Conservation (phyloP, 1,139 yeast genomes). For the Pichia sp. region DNA sequence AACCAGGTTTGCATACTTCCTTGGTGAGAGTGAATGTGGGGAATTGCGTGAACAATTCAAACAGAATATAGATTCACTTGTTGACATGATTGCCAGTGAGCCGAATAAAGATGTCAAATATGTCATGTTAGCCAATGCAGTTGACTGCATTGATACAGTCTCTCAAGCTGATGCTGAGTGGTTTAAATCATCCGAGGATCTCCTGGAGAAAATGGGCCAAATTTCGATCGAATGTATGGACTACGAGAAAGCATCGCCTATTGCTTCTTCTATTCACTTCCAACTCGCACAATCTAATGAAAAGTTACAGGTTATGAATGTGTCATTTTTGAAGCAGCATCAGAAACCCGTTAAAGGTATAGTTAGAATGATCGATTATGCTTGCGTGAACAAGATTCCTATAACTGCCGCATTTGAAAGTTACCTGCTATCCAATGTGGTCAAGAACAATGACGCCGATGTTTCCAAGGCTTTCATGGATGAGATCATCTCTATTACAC, state of each 20-base stretch:
- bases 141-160: slow-evolving; percentile 56
- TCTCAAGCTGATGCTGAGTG: slow-evolving; percentile 50
- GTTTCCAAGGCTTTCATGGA: slow-evolving; percentile 46
- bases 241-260: slow-evolving; percentile 35
- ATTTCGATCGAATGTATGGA: slow-evolving; percentile 40
- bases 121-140: slow-evolving; percentile 60
- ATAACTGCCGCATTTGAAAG: slow-evolving; percentile 46
- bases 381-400: slow-evolving; percentile 40
- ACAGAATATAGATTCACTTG: slow-evolving; percentile 38
- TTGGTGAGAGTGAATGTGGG: slow-evolving; percentile 50
- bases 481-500: slow-evolving; percentile 41
- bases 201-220: slow-evolving; percentile 32
- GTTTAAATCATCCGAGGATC: slow-evolving; percentile 48
- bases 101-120: slow-evolving; percentile 47
- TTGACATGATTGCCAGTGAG: slow-evolving; percentile 37
- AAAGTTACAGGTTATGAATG: slow-evolving; percentile 51
- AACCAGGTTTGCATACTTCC: slow-evolving; percentile 54
- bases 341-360: slow-evolving; percentile 32
- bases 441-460: slow-evolving; percentile 41
- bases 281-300: slow-evolving; percentile 69
- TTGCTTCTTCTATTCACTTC: slow-evolving; percentile 58
- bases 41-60: slow-evolving; percentile 50
- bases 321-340: slow-evolving; percentile 35
- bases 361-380: slow-evolving; percentile 42
- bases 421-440: slow-evolving; percentile 51